Evolutionary conservation across 805 yeast species (phyloP).

Genomic region (Candida argentea): DNA sequence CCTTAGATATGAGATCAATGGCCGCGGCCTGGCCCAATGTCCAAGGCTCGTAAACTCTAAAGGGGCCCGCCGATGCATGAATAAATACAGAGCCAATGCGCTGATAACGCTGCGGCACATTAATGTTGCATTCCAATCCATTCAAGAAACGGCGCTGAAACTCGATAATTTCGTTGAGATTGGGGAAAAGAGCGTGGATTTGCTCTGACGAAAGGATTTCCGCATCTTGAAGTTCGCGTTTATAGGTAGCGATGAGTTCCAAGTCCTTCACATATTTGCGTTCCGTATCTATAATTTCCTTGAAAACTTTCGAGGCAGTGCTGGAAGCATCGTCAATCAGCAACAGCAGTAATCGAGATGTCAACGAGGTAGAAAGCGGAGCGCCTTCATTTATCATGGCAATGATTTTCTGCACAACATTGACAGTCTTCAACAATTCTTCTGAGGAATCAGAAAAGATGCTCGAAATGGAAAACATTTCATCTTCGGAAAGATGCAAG

Average conservation of each 20-base stretch:
- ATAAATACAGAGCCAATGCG: conserved; percentile 83
- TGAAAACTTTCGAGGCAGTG: conserved; percentile 71
- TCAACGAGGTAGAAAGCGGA: too few species aligned
- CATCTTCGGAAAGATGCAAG: conserved; percentile 66
- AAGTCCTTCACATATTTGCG: conserved; percentile 88
- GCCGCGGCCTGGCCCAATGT: conserved; percentile 86
- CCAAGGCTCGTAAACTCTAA: conserved; percentile 89
- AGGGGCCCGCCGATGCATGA: conserved; percentile 70
- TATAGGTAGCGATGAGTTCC: conserved; percentile 61
- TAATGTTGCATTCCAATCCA: conserved; percentile 81
- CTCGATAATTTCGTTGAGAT: conserved; percentile 72
- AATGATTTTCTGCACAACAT: conserved; percentile 55
- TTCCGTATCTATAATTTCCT: conserved; percentile 82
- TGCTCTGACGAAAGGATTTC: conserved; percentile 71
- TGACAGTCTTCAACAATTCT: conserved; percentile 64
- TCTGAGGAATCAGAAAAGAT: conserved; percentile 77
- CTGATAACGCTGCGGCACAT: conserved; percentile 64
- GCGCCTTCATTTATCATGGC: conserved; percentile 1
- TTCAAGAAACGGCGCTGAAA: conserved; percentile 84
- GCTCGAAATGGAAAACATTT: conserved; percentile 80
- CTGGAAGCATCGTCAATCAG: conserved; percentile 40
- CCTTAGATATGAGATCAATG: conserved; percentile 63
- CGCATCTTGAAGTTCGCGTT: conserved; percentile 52
- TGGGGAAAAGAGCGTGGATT: conserved; percentile 75
- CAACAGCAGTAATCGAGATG: conserved; percentile 11